Conservation (phyloP, 202 grass and related monocot genomes). For the Setaria italica region DNA sequence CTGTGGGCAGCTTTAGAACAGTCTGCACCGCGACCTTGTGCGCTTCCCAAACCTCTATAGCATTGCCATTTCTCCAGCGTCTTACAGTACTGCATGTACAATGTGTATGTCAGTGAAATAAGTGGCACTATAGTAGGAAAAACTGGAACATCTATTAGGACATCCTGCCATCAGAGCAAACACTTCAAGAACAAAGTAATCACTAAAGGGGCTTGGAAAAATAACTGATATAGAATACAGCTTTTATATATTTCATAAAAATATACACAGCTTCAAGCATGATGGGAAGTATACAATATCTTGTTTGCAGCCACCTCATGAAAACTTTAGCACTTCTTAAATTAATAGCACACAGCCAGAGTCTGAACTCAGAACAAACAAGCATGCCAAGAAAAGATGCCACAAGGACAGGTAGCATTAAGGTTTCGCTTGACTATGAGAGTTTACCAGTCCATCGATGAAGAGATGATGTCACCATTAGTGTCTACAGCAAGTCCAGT, state of each 20-base stretch:
- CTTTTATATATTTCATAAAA: neutral
- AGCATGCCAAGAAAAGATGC: conserved; percentile 12
- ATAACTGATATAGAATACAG: neutral
- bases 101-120: conserved; percentile 37
- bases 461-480: conserved; percentile 89
- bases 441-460: conserved; percentile 85
- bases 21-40: conserved; percentile 92
- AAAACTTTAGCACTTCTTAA: neutral
- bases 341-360: neutral
- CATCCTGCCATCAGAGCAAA: conserved; percentile 24
- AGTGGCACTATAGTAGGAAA: neutral
- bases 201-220: conserved; percentile 6
- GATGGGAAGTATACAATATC: neutral
- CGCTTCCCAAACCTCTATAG: conserved; percentile 91
- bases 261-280: neutral
- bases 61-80: conserved; percentile 80
- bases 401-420: neutral
- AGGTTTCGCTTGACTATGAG: neutral
- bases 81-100: conserved; percentile 75
- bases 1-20: conserved; percentile 76
- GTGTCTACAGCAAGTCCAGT: conserved; percentile 79
- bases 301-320: neutral
- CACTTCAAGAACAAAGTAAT: conserved; percentile 32
- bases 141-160: conserved; percentile 6
- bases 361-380: conserved; percentile 11